phyloP scores from a whole-genome alignment of 305 asterid species.

The Solanum aculeatissimum region DNA sequence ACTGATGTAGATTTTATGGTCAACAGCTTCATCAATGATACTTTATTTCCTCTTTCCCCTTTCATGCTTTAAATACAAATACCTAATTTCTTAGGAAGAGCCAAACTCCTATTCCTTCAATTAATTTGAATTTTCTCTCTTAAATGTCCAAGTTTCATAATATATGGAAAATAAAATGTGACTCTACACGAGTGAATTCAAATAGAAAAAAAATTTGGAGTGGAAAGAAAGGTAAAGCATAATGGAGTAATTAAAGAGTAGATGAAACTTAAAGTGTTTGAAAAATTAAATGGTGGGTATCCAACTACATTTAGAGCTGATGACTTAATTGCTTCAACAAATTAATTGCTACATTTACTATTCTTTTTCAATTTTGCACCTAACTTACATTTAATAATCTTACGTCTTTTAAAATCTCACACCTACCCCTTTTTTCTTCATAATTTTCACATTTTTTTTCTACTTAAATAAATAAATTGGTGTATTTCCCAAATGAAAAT shows the following conservation, averaged over 20 bases:
- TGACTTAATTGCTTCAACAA: neutral
- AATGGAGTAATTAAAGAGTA: neutral
- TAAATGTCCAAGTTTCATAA: too few relatives aligned
- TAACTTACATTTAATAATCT: constrained; percentile 24
- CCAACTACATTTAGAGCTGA: constrained; percentile 9
- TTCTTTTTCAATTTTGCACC: constrained; percentile 27
- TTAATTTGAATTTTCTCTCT: too few relatives aligned
- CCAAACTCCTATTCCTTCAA: neutral
- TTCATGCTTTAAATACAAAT: neutral
- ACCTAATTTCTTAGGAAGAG: neutral
- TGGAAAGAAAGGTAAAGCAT: neutral
- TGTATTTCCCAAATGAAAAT: neutral
- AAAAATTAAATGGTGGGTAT: constrained; percentile 16
- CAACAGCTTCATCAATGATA: neutral
- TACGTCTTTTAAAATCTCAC: constrained; percentile 21
- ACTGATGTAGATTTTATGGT: neutral
- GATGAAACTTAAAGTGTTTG: neutral
- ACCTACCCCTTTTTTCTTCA: constrained; percentile 12
- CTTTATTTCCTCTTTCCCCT: neutral
- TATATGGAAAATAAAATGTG: too few relatives aligned
- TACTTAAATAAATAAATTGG: neutral
- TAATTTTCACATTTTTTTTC: neutral
- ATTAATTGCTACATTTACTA: constrained; percentile 26
- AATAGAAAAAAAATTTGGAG: too few relatives aligned
- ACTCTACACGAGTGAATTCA: too few relatives aligned